Evolutionary conservation across 768 basidiomycete genomes (phyloP), one percentile per base, ranked within the genome.

Genomic region (Lanmaoa rubissima): DNA sequence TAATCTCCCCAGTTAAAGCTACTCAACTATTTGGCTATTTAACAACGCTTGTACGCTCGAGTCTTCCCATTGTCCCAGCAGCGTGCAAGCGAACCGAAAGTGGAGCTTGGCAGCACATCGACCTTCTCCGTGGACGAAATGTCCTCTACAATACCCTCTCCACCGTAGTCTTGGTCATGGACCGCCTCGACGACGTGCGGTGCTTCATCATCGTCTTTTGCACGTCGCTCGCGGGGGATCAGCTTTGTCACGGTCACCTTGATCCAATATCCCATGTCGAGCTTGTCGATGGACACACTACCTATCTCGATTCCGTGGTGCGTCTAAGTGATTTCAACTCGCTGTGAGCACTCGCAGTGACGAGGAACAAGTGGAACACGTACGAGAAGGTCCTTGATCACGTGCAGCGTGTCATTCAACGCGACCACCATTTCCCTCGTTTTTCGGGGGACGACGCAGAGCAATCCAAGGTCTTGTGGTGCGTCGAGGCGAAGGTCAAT

Each of bases 251-350:
- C 17, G 0, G 51, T 48, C 10, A 57, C 40, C 28, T 24, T 40
- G 46, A 64, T 40, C 56, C 61, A 63, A 45, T 65, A 63, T 28
- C 66, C 66, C 57, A 61, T 48, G n/a, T 68, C 59, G 34, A 67
- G 31, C 11, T 59, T 48, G 10, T 53, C 49, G 1, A 57, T 34
- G 5, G 35, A 48, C 24, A 59, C 14, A 3, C 14, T 24, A 4
- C 17, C 12, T 4, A 55, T 24, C 16, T 60, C 58, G 7, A 65
- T 40, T 8, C 54, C 48, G 9, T 21, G 41, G 17, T 35, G 31
- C n/a, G 7, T 21, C 63, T 65, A 28, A 10, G 13, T 5, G 16
- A 16, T 36, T 5, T 24, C 26, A 38, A n/a, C 34, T 2, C 6
- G 11, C 5, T 2, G 8, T 35, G 24, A 51, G 43, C 2, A n/a